Conservation (phyloP, 2,329 filamentous ascomycete species). For the Calonectria crousiana region DNA sequence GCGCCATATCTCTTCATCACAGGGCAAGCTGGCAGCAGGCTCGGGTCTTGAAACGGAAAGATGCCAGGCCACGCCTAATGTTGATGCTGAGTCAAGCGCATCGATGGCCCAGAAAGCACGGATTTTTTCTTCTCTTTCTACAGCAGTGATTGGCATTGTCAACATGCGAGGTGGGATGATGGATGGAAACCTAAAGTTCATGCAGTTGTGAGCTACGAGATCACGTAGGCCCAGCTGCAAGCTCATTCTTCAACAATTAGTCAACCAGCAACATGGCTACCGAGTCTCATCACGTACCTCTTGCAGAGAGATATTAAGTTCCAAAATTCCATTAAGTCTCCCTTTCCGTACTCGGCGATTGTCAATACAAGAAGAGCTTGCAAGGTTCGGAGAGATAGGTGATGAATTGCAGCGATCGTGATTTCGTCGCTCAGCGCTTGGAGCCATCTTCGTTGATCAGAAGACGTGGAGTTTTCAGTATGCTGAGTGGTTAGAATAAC, state of each 20-base stretch:
- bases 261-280: background rate
- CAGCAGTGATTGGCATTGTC: background rate
- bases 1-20: conserved; percentile 26
- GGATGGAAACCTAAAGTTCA: conserved; percentile 20
- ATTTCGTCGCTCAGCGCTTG: conserved; percentile 3
- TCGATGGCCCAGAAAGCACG: conserved; percentile 26
- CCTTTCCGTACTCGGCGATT: conserved; percentile 16
- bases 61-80: conserved; percentile 18
- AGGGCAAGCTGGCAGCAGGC: conserved; percentile 16
- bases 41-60: conserved; percentile 11
- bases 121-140: conserved; percentile 24
- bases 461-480: background rate
- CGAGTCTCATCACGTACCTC: background rate
- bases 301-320: conserved; percentile 23
- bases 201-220: conserved; percentile 19
- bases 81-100: conserved; percentile 17
- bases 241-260: conserved; percentile 12
- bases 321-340: conserved; percentile 19
- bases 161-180: conserved; percentile 21
- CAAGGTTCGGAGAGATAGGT: conserved; percentile 12
- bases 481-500: conserved; percentile 4
- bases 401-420: background rate
- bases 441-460: background rate
- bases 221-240: conserved; percentile 19
- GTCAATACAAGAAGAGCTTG: conserved; percentile 21